Base-by-base conservation (phyloP, 2,329 filamentous ascomycete species). In the Dendryphion nanum region DNA sequence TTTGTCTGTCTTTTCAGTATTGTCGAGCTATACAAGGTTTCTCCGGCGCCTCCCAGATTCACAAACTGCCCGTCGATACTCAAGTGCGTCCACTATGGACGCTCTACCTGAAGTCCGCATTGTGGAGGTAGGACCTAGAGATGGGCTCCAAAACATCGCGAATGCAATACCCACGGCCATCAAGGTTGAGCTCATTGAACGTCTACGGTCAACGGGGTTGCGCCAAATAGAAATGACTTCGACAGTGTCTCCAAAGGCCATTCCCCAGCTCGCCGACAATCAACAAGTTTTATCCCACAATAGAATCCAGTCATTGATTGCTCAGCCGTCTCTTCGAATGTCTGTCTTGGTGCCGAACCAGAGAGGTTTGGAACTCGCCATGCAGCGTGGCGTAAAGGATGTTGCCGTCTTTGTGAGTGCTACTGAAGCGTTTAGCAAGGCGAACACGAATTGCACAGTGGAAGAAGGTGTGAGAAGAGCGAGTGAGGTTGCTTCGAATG, bases 301-400 rank as follows among this genome's bases (percentile, higher is more conserved):
- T 52, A 5, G 17, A 18, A 13, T 44, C 5, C 28, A 34, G 21
- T 6, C 19, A 19, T 17, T 26, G 23, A 8, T 26, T 8, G n/a
- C 8, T 8, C 8, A n/a, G n/a, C 8, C n/a, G 23, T 26, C 23
- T 15, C 16, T 30, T n/a, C 29, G 5, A 8, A 13, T 63, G 6
- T 67, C 68, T 2, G 69, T 72, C 0, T 44, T 72, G 6, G 56
- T 66, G 0, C 68, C 69, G 0, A 72, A 71, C 42, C 18, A 62
- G 8, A 68, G 66, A 39, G 68, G 69, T 0, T 39, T 72, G 15
- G 77, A 84, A 49, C 79, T 86, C 30, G 83, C 85, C 0, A 77
- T 64, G 1, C 35, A 60, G 14, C 40, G 59, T 26, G 55, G 52
- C 0, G 66, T 63, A 3, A 57, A 51, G 21, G 67, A 71, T 36